phyloP scores from a whole-genome alignment of 176 grass and related monocot species.

The Oryza longistaminata region DNA sequence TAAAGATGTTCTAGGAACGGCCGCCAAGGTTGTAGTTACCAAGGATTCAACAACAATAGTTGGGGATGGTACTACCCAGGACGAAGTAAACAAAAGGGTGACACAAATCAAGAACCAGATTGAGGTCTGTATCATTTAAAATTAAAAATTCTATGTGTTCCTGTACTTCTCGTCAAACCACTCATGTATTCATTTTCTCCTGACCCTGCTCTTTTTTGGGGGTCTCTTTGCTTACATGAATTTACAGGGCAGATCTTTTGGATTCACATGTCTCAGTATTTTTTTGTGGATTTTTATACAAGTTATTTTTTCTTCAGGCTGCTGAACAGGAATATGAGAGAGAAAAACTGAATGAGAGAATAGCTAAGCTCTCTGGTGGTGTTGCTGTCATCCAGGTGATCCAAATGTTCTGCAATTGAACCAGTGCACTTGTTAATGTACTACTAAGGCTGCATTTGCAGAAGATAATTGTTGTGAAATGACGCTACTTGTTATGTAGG shows the following conservation, averaged over 20 bases:
- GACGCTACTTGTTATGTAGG: constrained; percentile 37
- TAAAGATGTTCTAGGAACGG: constrained; percentile 47
- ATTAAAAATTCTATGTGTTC: not conserved
- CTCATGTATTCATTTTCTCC: not conserved
- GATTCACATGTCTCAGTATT: not conserved
- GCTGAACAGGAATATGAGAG: constrained; percentile 66
- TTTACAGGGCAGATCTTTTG: not conserved
- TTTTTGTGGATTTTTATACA: not conserved
- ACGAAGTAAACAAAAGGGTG: constrained; percentile 58
- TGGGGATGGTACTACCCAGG: constrained; percentile 61
- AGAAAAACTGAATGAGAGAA: constrained; percentile 68
- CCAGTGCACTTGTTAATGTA: not conserved
- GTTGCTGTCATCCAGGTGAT: constrained; percentile 66
- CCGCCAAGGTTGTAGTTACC: constrained; percentile 56
- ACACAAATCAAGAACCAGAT: constrained; percentile 60
- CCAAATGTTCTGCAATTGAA: not conserved
- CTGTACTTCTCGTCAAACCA: not conserved
- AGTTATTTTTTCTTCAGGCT: constrained; percentile 4
- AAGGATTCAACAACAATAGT: constrained; percentile 74
- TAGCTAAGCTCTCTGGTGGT: constrained; percentile 78
- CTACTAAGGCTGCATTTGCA: not conserved
- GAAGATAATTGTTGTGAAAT: not conserved
- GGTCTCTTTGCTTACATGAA: not conserved
- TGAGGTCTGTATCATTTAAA: constrained; percentile 34
- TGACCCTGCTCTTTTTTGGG: not conserved